Percentiles rank a stretch among this genome's conserved stretches.
These are phyloP conservation scores for Avena atlantica DNA, from an alignment of 176 grass and related monocot genomes.

Conservation along the genomic window DNA sequence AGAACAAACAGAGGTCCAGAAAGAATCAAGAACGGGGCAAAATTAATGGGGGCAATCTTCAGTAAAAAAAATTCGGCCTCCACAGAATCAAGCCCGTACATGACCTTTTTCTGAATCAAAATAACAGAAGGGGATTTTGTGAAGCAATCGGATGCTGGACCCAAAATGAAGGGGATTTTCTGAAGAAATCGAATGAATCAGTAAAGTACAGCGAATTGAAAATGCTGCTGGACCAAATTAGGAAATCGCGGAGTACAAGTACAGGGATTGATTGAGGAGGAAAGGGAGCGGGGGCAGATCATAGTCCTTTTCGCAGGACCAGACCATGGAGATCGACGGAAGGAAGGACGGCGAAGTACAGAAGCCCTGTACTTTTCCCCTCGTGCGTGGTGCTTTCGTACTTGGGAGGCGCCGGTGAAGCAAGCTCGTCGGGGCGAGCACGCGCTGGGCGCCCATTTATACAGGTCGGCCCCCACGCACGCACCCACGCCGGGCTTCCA, in stretches of 20 bases:
- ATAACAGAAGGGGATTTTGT: neutral
- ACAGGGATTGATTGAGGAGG: neutral
- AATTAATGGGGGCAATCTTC: neutral
- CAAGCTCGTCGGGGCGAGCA: neutral
- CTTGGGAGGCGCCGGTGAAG: neutral
- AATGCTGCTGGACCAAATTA: neutral
- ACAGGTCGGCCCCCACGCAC: constrained; percentile 32
- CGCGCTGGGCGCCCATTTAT: constrained; percentile 39
- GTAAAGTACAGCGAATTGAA: neutral
- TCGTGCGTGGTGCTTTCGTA: neutral
- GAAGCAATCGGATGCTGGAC: neutral
- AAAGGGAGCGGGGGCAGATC: neutral
- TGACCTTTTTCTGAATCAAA: constrained; percentile 18
- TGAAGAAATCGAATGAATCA: too few species aligned
- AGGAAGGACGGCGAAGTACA: neutral
- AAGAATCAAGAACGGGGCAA: constrained; percentile 6
- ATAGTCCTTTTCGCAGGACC: neutral
- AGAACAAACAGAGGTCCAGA: neutral
- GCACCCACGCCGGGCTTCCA: neutral
- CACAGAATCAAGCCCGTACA: constrained; percentile 18
- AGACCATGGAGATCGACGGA: neutral
- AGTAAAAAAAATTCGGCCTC: neutral
- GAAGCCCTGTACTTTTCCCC: neutral
- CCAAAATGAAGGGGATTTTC: neutral
- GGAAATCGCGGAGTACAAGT: neutral